These are phyloP conservation scores for Thalassiosira mediterranea DNA, from an alignment of 352 stramenopile genomes.

Conservation along the genomic window DNA sequence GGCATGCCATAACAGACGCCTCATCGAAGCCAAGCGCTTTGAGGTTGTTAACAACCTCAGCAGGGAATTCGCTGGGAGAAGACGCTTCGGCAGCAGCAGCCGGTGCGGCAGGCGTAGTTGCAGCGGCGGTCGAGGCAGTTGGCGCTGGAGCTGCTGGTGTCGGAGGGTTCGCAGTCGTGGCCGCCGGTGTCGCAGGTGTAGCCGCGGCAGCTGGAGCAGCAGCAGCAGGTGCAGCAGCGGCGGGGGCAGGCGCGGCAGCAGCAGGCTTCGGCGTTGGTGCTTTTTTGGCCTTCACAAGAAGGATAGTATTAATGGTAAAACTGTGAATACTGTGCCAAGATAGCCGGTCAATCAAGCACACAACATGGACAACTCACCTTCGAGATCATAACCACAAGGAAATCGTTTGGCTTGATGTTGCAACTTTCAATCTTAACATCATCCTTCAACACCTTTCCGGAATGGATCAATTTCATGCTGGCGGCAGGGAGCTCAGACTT, in stretches of 20 bases:
- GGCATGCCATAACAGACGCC: constrained; percentile 77
- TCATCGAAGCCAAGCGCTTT: constrained; percentile 87
- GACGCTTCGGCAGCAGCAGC: constrained; percentile 29
- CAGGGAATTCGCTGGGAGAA: constrained; percentile 52
- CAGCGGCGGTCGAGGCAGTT: constrained; percentile 22
- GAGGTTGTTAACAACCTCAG: constrained; percentile 78
- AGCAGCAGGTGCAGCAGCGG: constrained; percentile 43
- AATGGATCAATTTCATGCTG: constrained; percentile 88
- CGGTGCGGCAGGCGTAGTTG: constrained; percentile 38
- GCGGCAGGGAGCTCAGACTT: constrained; percentile 82
- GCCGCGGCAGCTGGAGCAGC: constrained; percentile 39
- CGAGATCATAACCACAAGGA: constrained; percentile 88
- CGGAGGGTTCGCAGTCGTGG: constrained; percentile 43
- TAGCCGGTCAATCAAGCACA: no score
- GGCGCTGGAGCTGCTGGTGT: constrained; percentile 42
- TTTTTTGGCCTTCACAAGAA: constrained; percentile 60
- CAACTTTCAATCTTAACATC: constrained; percentile 79
- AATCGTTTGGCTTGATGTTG: constrained; percentile 86
- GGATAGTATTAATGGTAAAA: no score
- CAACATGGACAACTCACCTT: constrained; percentile 78
- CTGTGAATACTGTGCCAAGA: no score
- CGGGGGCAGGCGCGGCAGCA: constrained; percentile 52
- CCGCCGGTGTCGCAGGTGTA: constrained; percentile 21
- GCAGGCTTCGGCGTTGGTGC: constrained; percentile 44
- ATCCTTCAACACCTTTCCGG: constrained; percentile 88